phyloP scores from a whole-genome alignment of 75 land plant genomes.

The Chamaecyparis obtusa region DNA sequence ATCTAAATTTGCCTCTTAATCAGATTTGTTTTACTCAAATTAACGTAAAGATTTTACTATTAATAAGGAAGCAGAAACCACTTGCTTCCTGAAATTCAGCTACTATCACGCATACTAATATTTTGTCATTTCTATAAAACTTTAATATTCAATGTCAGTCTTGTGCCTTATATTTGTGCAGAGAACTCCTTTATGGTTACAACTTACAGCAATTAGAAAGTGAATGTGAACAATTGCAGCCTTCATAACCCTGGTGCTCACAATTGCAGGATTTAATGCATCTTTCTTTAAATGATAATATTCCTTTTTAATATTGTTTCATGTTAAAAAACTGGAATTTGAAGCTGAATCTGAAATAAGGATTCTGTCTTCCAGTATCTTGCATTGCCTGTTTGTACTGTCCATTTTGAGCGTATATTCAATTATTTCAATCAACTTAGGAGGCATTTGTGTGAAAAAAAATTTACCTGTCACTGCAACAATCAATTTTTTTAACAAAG shows the following conservation, averaged over 20 bases:
- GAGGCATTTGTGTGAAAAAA: too few relatives aligned
- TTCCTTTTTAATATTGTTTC: background rate
- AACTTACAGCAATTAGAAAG: background rate
- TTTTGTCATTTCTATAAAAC: background rate
- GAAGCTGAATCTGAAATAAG: background rate
- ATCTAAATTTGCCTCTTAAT: background rate
- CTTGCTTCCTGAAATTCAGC: background rate
- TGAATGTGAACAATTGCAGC: background rate
- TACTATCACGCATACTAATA: background rate
- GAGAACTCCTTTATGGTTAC: background rate
- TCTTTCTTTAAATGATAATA: background rate
- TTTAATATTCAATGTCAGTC: background rate
- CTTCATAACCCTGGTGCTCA: background rate
- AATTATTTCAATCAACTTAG: too few relatives aligned
- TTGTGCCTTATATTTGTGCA: background rate
- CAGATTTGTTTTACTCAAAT: background rate
- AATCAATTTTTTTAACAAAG: too few relatives aligned
- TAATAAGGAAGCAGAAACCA: background rate
- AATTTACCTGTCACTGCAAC: too few relatives aligned
- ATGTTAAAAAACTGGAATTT: background rate
- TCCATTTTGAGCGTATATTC: too few relatives aligned
- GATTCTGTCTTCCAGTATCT: too few relatives aligned
- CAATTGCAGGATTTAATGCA: background rate
- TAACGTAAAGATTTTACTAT: background rate
- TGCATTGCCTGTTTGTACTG: too few relatives aligned